These are phyloP conservation scores for Colletotrichum sp. DNA, from an alignment of 2,329 filamentous ascomycete genomes.

Conservation along the genomic window DNA sequence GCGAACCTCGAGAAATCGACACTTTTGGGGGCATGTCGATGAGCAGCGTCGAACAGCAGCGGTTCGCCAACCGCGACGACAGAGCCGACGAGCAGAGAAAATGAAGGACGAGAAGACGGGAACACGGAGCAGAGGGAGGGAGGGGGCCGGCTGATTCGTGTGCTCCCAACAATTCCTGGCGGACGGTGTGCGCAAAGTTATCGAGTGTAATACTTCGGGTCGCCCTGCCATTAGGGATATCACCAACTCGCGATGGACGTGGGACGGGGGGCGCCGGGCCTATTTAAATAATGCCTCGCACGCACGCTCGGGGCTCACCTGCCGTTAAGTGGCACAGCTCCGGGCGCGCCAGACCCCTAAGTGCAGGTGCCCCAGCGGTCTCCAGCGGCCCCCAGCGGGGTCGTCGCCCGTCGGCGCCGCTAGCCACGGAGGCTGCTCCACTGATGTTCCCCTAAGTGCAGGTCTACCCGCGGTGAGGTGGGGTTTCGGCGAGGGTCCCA, in stretches of 20 bases:
- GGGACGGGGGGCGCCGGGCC: conserved; percentile 1
- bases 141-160: background rate
- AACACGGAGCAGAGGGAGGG: background rate
- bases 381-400: background rate
- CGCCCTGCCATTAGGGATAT: conserved; percentile 21
- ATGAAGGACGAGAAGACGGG: background rate
- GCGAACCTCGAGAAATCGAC: conserved; percentile 6
- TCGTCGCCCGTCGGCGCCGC: background rate
- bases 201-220: conserved; percentile 10
- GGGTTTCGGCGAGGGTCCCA: background rate
- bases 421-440: background rate
- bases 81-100: background rate
- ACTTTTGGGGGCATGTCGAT: background rate
- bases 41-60: background rate
- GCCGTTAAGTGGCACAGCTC: conserved; percentile 20
- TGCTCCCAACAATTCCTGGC: background rate
- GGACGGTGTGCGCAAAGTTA: background rate
- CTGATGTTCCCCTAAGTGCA: conserved; percentile 22
- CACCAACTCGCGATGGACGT: background rate
- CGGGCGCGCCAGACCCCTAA: conserved; percentile 23
- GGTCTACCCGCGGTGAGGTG: conserved; percentile 16
- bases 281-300: conserved; percentile 17
- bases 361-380: conserved; percentile 21
- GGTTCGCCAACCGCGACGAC: background rate
- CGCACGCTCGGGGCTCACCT: background rate